Evolutionary conservation across 345 rosid genomes (phyloP).

Genomic region (Rhizophora apiculata): DNA sequence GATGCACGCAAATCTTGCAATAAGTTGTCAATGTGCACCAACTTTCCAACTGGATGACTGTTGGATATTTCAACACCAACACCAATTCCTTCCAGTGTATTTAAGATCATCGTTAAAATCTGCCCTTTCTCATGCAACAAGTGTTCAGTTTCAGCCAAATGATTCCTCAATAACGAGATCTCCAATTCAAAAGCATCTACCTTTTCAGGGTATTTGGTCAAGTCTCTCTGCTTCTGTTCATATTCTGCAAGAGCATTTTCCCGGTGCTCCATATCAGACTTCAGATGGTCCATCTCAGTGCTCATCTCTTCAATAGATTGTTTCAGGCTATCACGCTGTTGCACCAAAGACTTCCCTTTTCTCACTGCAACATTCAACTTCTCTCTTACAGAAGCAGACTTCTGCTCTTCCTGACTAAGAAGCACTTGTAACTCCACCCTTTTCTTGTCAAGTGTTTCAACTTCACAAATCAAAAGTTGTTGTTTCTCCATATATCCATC

Average conservation of each 20-base stretch:
- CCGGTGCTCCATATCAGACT: conserved; percentile 54
- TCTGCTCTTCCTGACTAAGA: conserved; percentile 82
- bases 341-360: conserved; percentile 94
- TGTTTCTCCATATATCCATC: conserved; percentile 57
- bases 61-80: conserved; percentile 49
- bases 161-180: conserved; percentile 48
- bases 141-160: conserved; percentile 54
- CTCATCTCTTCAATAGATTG: conserved; percentile 69
- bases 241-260: conserved; percentile 49
- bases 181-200: conserved; percentile 63
- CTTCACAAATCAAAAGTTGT: conserved; percentile 52
- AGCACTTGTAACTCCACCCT: conserved; percentile 57
- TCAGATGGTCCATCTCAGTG: conserved; percentile 52
- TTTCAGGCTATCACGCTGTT: conserved; percentile 75
- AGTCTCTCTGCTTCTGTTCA: conserved; percentile 57
- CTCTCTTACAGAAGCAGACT: conserved; percentile 70
- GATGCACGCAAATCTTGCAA: conserved; percentile 56
- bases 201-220: conserved; percentile 49
- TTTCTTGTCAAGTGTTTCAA: conserved; percentile 55
- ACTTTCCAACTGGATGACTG: conserved; percentile 59
- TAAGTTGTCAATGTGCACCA: conserved; percentile 46
- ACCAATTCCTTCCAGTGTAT: conserved; percentile 50
- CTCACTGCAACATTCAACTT: conserved; percentile 89
- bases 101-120: conserved; percentile 40
- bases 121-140: conserved; percentile 60